Evolutionary conservation across 1,139 yeast species (phyloP).

Genomic region (Saccharomyces hybrid): DNA sequence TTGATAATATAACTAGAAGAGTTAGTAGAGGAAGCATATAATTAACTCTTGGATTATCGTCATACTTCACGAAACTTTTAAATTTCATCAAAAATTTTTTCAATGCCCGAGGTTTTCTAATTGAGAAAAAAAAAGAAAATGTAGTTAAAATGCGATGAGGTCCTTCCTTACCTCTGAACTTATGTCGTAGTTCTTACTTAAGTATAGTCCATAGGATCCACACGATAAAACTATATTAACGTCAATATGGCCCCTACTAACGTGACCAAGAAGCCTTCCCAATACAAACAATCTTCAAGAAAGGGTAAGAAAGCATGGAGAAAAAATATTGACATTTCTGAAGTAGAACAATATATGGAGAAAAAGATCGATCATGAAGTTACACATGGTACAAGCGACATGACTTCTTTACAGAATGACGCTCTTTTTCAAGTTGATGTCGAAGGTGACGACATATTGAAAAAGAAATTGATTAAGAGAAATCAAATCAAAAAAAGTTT

Average conservation of each 20-base stretch:
- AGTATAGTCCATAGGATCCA: no score
- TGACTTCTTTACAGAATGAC: slow-evolving; percentile 35
- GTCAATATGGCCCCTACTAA: slow-evolving; percentile 18
- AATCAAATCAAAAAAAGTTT: slow-evolving; percentile 40
- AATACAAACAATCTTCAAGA: slow-evolving; percentile 61
- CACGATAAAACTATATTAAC: not conserved
- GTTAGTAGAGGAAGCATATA: no score
- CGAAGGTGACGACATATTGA: slow-evolving; percentile 45
- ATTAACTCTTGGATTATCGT: not conserved
- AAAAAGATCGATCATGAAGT: slow-evolving; percentile 60
- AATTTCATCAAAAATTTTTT: not conserved
- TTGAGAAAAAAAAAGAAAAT: not conserved
- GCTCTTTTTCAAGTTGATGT: slow-evolving; percentile 69
- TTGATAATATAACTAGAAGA: no score
- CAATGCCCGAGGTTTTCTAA: not conserved
- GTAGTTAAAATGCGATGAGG: not conserved
- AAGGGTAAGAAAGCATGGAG: slow-evolving; percentile 96
- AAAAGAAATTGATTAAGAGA: slow-evolving; percentile 38
- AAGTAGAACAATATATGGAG: slow-evolving; percentile 64
- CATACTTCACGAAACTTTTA: not conserved
- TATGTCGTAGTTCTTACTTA: not conserved
- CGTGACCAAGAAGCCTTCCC: slow-evolving; percentile 35
- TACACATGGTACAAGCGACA: slow-evolving; percentile 48
- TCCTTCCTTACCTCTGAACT: not conserved
- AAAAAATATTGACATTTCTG: slow-evolving; percentile 81